A percentile compares a stretch with the other conserved stretches of the same genome.
phyloP scores from a whole-genome alignment of 2,329 filamentous ascomycete genomes.

The Colletotrichum shisoi region DNA sequence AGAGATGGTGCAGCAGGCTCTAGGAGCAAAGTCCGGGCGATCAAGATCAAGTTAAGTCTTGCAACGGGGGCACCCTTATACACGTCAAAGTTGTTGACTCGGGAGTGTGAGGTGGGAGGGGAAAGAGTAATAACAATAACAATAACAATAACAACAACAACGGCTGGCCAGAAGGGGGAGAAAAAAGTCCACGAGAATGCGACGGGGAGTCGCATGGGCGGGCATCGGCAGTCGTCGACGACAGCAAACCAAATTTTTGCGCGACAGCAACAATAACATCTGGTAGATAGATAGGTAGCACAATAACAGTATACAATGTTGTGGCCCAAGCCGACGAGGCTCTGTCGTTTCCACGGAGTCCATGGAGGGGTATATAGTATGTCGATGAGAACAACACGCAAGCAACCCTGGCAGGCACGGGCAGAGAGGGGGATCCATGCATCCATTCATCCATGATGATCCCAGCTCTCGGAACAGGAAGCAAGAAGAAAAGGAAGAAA shows the following conservation, averaged over 20 bases:
- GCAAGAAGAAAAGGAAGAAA: neutral
- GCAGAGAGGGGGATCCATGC: neutral
- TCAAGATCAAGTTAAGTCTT: neutral
- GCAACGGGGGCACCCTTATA: slow-evolving; percentile 3
- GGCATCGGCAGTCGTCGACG: neutral
- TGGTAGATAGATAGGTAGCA: neutral
- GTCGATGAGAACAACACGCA: slow-evolving; percentile 3
- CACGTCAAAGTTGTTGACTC: slow-evolving; percentile 12
- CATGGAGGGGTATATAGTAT: neutral
- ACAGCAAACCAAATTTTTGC: neutral
- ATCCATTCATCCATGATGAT: neutral
- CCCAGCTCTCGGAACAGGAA: slow-evolving; percentile 1
- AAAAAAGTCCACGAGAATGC: neutral
- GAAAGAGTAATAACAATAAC: neutral
- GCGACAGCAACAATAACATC: neutral
- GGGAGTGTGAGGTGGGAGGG: neutral
- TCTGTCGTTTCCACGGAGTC: neutral
- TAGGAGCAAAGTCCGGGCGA: slow-evolving; percentile 27
- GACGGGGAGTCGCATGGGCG: neutral
- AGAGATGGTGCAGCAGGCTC: slow-evolving; percentile 29
- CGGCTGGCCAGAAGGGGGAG: neutral
- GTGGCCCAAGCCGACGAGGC: neutral
- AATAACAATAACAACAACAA: slow-evolving; percentile 3
- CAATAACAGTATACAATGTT: neutral
- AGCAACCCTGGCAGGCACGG: slow-evolving; percentile 5